These are phyloP conservation scores for Davidsoniella neocaledoniae DNA, from an alignment of 2,329 filamentous ascomycete genomes.

Conservation along the genomic window DNA sequence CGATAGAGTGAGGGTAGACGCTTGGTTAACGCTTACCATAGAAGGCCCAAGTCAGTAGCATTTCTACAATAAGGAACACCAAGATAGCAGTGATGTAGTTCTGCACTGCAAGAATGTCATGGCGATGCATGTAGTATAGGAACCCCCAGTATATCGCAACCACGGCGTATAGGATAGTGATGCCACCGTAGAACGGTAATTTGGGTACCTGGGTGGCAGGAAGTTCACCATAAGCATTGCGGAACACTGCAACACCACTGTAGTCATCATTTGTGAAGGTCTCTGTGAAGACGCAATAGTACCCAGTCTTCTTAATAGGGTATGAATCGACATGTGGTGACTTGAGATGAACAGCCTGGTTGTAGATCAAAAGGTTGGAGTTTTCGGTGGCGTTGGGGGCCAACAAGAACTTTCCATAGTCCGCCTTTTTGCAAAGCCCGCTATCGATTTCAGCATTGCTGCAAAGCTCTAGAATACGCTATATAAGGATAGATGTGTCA, in stretches of 20 bases:
- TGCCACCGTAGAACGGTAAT: slow-evolving; percentile 86
- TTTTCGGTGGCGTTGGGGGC: slow-evolving; percentile 55
- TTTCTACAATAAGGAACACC: slow-evolving; percentile 84
- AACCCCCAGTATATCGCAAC: slow-evolving; percentile 82
- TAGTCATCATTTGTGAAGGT: slow-evolving; percentile 54
- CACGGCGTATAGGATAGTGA: slow-evolving; percentile 85
- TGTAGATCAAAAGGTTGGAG: slow-evolving; percentile 57
- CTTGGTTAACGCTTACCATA: slow-evolving; percentile 42
- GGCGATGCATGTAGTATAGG: slow-evolving; percentile 83
- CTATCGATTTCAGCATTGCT: slow-evolving; percentile 50
- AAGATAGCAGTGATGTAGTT: slow-evolving; percentile 98
- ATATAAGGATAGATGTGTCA: not conserved
- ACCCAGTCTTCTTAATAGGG: slow-evolving; percentile 74
- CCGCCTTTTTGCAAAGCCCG: slow-evolving; percentile 56
- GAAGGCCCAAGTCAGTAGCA: slow-evolving; percentile 97
- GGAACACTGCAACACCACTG: slow-evolving; percentile 70
- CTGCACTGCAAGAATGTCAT: slow-evolving; percentile 91
- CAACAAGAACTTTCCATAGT: slow-evolving; percentile 73
- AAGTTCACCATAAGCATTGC: slow-evolving; percentile 91
- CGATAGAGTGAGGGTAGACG: not conserved
- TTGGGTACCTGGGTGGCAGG: slow-evolving; percentile 93
- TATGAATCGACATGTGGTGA: slow-evolving; percentile 62
- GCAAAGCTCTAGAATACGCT: slow-evolving; percentile 45
- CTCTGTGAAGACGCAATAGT: slow-evolving; percentile 81
- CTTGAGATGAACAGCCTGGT: slow-evolving; percentile 68